Percentiles rank a stretch among this genome's conserved stretches.
phyloP scores from a whole-genome alignment of 2,329 filamentous ascomycete species.

The Colletotrichum sp. region DNA sequence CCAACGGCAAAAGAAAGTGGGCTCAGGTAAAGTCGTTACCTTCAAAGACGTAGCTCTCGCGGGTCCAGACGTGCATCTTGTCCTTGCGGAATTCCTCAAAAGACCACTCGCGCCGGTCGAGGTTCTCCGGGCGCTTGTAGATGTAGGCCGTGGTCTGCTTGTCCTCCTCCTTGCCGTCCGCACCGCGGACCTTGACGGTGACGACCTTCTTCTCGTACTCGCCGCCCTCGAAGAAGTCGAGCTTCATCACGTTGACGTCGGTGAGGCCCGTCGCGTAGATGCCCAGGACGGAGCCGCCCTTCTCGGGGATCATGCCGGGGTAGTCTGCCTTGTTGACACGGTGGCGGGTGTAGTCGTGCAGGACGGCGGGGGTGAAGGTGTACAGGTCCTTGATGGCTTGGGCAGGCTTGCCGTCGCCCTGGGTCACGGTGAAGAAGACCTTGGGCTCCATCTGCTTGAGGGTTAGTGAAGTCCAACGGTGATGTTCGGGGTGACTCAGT shows the following conservation, averaged over 20 bases:
- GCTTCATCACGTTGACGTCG: constrained; percentile 72
- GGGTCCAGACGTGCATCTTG: constrained; percentile 65
- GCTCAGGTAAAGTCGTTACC: constrained; percentile 29
- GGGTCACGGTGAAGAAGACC: constrained; percentile 86
- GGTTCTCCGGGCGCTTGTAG: constrained; percentile 50
- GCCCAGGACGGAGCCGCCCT: constrained; percentile 69
- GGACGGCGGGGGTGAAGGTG: constrained; percentile 74
- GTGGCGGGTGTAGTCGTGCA: constrained; percentile 73
- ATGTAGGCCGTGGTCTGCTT: constrained; percentile 69
- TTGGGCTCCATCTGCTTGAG: constrained; percentile 73
- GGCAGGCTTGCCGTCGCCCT: constrained; percentile 58
- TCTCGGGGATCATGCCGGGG: constrained; percentile 72
- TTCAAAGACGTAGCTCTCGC: constrained; percentile 52
- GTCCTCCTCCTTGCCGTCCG: constrained; percentile 40
- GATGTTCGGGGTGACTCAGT: not conserved
- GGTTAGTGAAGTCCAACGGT: constrained; percentile 17
- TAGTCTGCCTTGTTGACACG: constrained; percentile 77
- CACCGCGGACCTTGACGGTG: constrained; percentile 51
- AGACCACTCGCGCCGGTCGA: constrained; percentile 86
- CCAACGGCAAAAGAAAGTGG: not conserved
- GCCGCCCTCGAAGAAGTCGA: constrained; percentile 83
- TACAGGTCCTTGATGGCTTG: constrained; percentile 59
- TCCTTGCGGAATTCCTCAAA: constrained; percentile 82
- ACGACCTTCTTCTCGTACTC: constrained; percentile 70
- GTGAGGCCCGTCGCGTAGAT: constrained; percentile 81